Conservation (phyloP, 441 rosid genomes). For the Aquilaria agallochum region DNA sequence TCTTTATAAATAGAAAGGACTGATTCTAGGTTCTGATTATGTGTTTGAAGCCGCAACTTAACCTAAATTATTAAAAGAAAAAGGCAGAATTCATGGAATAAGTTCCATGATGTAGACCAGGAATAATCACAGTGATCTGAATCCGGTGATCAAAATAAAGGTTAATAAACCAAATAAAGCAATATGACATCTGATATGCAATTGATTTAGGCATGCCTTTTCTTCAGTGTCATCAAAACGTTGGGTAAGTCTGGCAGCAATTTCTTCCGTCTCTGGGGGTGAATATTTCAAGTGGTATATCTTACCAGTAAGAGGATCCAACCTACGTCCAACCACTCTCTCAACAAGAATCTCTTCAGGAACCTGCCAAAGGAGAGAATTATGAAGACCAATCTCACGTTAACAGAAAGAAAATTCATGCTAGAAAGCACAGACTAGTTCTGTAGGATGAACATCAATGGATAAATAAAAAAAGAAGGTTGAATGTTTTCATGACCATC, state of each 20-base stretch:
- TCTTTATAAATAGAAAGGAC: constrained; percentile 79
- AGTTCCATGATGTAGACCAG: neutral
- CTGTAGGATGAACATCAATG: too few relatives aligned
- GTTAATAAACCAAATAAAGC: neutral
- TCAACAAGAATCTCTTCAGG: constrained; percentile 83
- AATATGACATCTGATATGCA: neutral
- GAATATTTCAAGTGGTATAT: constrained; percentile 91
- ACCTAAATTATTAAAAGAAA: constrained; percentile 37
- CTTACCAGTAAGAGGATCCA: constrained; percentile 92
- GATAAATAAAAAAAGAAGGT: too few relatives aligned
- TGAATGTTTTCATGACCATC: too few relatives aligned
- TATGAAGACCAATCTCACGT: neutral
- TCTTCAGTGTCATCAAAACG: constrained; percentile 96
- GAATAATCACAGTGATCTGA: neutral
- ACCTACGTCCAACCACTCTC: constrained; percentile 89
- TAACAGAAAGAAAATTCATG: too few relatives aligned
- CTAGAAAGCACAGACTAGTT: too few relatives aligned
- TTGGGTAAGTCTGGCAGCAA: constrained; percentile 82
- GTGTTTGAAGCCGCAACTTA: constrained; percentile 72
- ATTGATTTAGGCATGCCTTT: constrained; percentile 47
- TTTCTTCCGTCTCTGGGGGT: constrained; percentile 84
- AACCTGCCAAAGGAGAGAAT: constrained; percentile 46
- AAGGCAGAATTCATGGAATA: neutral
- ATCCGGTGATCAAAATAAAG: constrained; percentile 1
- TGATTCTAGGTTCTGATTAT: constrained; percentile 71